Conservation (phyloP, 1,139 yeast species). For the Hemisphaericaspora subhashii region DNA sequence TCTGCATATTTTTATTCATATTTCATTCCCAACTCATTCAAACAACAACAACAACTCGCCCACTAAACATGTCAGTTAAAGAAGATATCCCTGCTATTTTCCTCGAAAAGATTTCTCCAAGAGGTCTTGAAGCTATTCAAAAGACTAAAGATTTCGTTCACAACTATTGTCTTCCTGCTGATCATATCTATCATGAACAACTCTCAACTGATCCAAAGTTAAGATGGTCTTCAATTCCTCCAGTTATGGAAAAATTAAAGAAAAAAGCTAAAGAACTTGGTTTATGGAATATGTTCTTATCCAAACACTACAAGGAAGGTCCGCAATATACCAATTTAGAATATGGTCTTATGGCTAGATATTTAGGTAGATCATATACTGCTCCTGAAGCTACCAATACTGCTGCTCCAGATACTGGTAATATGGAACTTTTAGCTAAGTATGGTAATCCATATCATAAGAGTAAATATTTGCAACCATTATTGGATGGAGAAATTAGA, state of each 20-base stretch:
- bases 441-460: conserved; percentile 58
- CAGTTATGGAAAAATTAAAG: conserved; percentile 54
- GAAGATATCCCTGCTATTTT: conserved; percentile 48
- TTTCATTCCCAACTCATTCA: neutral
- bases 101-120: conserved; percentile 44
- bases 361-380: conserved; percentile 55
- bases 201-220: conserved; percentile 37
- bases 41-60: neutral
- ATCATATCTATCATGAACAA: conserved; percentile 42
- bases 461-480: conserved; percentile 53
- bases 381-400: conserved; percentile 70
- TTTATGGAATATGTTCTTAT: conserved; percentile 66
- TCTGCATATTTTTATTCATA: neutral
- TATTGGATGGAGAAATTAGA: conserved; percentile 58
- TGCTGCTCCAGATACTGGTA: conserved; percentile 74
- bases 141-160: conserved; percentile 55
- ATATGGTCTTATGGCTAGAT: conserved; percentile 70
- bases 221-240: conserved; percentile 55
- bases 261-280: conserved; percentile 56
- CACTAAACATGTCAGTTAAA: conserved; percentile 24
- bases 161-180: conserved; percentile 62
- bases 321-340: conserved; percentile 67
- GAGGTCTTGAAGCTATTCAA: conserved; percentile 53
- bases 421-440: conserved; percentile 67
- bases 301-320: conserved; percentile 57